Conservation (phyloP, 1,284 basidiomycete genomes). For the Flammula alnicola region DNA sequence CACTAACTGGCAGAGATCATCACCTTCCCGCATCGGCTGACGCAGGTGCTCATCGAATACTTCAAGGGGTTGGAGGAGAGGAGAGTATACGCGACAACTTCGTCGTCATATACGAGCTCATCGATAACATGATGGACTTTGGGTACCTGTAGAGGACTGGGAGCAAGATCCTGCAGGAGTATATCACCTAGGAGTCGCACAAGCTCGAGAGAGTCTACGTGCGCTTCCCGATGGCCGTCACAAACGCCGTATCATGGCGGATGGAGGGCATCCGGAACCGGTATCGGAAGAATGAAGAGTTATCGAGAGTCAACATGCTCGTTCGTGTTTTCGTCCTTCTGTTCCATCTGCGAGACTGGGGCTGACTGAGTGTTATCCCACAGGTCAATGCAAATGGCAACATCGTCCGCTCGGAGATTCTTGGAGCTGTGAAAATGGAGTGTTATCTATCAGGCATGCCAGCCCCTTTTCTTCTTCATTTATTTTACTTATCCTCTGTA, state of each 20-base stretch:
- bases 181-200: conserved; percentile 99
- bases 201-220: conserved; percentile 98
- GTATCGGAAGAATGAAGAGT: conserved; percentile 99
- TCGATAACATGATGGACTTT: conserved; percentile 99
- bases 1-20: conserved; percentile 94
- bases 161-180: conserved; percentile 99
- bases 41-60: conserved; percentile 92
- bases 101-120: conserved; percentile 95
- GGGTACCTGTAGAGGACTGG: conserved; percentile 99
- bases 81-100: conserved; percentile 99
- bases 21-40: conserved; percentile 93
- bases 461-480: conserved; percentile 48
- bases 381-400: conserved; percentile 97
- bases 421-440: conserved; percentile 99
- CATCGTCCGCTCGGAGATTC: conserved; percentile 96
- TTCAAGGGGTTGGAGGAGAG: conserved; percentile 99
- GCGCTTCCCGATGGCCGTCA: conserved; percentile 95
- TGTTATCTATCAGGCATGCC: conserved; percentile 99
- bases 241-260: conserved; percentile 98
- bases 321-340: conserved; percentile 49
- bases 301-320: conserved; percentile 95
- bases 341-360: conserved; percentile 8
- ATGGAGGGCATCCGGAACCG: conserved; percentile 98
- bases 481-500: background rate
- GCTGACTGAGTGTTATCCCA: no score